A percentile compares a stretch with the other conserved stretches of the same genome.
Evolutionary conservation across 495 filamentous ascomycete species (phyloP).

Genomic region (Poronia punctata): DNA sequence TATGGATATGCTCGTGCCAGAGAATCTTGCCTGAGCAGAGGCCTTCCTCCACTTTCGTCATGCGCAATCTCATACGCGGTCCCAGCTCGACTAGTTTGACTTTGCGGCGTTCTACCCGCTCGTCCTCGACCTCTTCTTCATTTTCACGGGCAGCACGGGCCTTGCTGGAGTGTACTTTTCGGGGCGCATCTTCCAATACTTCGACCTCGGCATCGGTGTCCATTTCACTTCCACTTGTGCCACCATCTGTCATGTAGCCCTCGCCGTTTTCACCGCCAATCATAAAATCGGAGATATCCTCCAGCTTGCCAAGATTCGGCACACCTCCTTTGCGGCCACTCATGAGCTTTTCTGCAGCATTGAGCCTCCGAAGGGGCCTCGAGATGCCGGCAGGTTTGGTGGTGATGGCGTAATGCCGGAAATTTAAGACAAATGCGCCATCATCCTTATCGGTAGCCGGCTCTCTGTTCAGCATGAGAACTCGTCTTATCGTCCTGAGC

Average conservation of each 20-base stretch:
- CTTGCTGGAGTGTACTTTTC: constrained; percentile 58
- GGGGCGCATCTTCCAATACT: constrained; percentile 65
- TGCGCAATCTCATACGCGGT: constrained; percentile 77
- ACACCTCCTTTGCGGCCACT: constrained; percentile 61
- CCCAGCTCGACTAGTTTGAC: constrained; percentile 90
- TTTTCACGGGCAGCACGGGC: constrained; percentile 40
- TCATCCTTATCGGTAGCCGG: constrained; percentile 44
- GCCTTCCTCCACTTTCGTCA: constrained; percentile 96
- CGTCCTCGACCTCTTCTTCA: constrained; percentile 22
- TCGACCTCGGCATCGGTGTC: constrained; percentile 97
- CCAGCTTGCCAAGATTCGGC: constrained; percentile 82
- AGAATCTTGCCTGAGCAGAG: constrained; percentile 85
- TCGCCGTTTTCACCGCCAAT: constrained; percentile 67
- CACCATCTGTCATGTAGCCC: constrained; percentile 71
- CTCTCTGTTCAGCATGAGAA: constrained; percentile 85
- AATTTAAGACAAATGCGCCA: constrained; percentile 74
- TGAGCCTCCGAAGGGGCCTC: constrained; percentile 70
- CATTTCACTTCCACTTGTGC: constrained; percentile 78
- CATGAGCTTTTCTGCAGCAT: constrained; percentile 73
- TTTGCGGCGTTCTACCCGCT: constrained; percentile 65
- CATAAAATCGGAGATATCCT: constrained; percentile 94
- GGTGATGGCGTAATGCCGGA: constrained; percentile 91
- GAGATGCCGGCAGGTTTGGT: constrained; percentile 82
- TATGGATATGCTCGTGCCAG: constrained; percentile 93
- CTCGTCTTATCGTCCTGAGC: constrained; percentile 77